Percentiles rank a stretch among this genome's conserved stretches.
phyloP scores from a whole-genome alignment of 2,329 filamentous ascomycete species.

The Colletotrichum coccodes region DNA sequence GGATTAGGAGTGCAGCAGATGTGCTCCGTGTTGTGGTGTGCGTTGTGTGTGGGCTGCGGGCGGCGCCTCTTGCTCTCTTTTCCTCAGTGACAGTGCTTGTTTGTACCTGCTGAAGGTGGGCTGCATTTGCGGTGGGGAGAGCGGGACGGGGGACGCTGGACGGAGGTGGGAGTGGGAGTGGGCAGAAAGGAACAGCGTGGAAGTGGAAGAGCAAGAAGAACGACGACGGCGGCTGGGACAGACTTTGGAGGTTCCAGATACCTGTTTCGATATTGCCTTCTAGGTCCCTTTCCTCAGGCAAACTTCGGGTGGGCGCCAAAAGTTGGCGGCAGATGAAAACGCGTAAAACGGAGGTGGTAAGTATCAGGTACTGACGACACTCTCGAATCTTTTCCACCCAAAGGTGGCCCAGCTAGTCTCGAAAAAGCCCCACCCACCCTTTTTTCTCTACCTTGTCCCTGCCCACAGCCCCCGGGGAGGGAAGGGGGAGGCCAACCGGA shows the following conservation, averaged over 20 bases:
- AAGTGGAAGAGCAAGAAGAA: background rate
- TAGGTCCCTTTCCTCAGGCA: background rate
- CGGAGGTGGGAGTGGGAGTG: background rate
- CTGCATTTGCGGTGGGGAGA: background rate
- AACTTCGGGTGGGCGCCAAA: background rate
- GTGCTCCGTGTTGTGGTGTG: conserved; percentile 14
- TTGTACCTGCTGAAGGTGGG: background rate
- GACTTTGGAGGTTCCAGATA: background rate
- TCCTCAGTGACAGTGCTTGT: background rate
- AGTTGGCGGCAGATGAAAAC: background rate
- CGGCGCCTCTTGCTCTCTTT: background rate
- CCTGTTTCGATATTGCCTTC: background rate
- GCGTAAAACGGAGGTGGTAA: background rate
- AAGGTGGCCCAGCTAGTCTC: background rate
- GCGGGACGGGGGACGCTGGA: background rate
- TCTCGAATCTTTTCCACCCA: background rate
- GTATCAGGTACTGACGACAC: background rate
- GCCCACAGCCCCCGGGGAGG: background rate
- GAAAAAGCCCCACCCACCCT: background rate
- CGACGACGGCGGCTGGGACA: background rate
- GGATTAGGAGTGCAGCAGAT: conserved; percentile 18
- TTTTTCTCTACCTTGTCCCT: background rate
- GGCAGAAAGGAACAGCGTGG: background rate
- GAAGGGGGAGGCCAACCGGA: background rate
- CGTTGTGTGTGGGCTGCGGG: conserved; percentile 1